Base-by-base conservation (phyloP, 306 rosid species). In the Hippophae gyantsensis region DNA sequence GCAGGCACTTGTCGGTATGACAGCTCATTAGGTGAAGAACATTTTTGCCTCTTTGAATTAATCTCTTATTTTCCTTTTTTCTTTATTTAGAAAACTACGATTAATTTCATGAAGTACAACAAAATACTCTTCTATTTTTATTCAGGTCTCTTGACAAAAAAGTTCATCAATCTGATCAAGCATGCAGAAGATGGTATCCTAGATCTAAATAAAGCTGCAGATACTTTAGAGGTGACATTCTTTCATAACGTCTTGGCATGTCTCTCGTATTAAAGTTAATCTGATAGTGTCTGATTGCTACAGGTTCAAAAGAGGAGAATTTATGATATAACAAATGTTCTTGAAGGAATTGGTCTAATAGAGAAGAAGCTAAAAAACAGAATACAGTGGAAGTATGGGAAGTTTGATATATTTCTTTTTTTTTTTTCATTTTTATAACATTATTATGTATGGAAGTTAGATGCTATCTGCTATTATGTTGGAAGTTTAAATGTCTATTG, bases 1-100 rank as follows among this genome's bases (percentile, higher is more conserved):
- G 96, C 85, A 61, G 96, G 98, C 71, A 82, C 98, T n/a, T 92
- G 98, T 64, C 96, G 98, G 32, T 92, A 85, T 73, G 98, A 92
- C 74, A 92, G 98, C 80, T 92, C 98, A 52, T 80, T 87, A 66
- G 95, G 98, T 92, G 85, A 69, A 60, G 62, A 60, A 11, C 47
- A 23, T 48, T 73, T 71, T 48, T 60, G 0, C 6, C 46, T 43
- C 41, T 12, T 38, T 25, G 14, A 9, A 7, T 46, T 27, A 26
- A 71, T 62, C 56, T 57, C 13, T 32, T 27, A 48, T 44, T 52
- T 18, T 42, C 50, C 38, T 61, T 52, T 7, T 42, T 42, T 25
- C 38, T 61, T 52, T 7, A 25, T 42, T 25, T 50, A 9, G 45
- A 12, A 52, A 41, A 47, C 18, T 38, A 48, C 13, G n/a, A 32